Evolutionary conservation across 2,329 filamentous ascomycete species (phyloP).

Genomic region (Cercospora zeina): DNA sequence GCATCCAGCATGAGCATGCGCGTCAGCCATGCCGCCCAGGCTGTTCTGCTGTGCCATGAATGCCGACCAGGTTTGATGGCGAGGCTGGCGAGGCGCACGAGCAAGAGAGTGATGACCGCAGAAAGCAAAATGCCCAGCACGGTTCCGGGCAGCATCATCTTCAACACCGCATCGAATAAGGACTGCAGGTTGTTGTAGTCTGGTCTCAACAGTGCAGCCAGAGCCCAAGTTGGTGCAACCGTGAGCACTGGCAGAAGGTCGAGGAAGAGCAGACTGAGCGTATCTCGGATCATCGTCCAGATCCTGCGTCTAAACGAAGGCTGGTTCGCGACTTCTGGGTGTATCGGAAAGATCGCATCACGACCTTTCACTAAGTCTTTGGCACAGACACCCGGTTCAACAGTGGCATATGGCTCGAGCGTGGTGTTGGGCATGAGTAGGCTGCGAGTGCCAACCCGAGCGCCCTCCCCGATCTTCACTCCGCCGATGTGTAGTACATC

Average conservation of each 20-base stretch:
- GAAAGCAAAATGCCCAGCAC: conserved; percentile 11
- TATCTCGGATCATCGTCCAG: conserved; percentile 9
- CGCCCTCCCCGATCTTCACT: conserved; percentile 5
- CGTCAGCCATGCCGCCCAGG: conserved; percentile 19
- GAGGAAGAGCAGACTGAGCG: conserved; percentile 10
- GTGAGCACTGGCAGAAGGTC: conserved; percentile 11
- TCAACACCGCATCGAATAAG: conserved; percentile 12
- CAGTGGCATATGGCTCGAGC: conserved; percentile 8
- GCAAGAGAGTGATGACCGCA: background rate
- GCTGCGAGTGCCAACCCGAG: conserved; percentile 12
- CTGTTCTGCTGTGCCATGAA: conserved; percentile 18
- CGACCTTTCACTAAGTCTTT: conserved; percentile 4
- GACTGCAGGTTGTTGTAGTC: conserved; percentile 4
- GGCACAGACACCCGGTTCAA: conserved; percentile 12
- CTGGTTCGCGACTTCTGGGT: conserved; percentile 1
- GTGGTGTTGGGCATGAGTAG: conserved; percentile 15
- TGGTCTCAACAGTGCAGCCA: conserved; percentile 10
- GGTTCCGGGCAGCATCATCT: conserved; percentile 14
- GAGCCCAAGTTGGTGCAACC: conserved; percentile 3
- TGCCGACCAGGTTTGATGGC: conserved; percentile 11
- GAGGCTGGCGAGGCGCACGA: conserved; percentile 18
- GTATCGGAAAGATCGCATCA: background rate
- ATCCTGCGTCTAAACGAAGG: background rate
- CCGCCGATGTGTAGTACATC: conserved; percentile 15
- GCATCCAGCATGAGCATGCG: conserved; percentile 16